Evolutionary conservation across 345 rosid species (phyloP).

Genomic region (Limnanthes douglasii): DNA sequence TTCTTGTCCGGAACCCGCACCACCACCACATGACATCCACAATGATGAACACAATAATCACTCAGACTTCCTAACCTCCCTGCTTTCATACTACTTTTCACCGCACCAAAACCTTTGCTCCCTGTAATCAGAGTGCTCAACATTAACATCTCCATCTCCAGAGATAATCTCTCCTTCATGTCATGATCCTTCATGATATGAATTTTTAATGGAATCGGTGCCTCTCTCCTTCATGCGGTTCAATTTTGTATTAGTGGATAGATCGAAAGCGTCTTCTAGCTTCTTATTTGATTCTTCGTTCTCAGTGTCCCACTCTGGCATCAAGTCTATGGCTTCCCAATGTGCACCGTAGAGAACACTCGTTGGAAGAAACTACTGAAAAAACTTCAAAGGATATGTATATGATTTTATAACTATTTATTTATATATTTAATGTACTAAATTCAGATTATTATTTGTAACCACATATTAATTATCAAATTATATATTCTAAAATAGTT

Average conservation of each 20-base stretch:
- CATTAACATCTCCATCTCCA: slow-evolving; percentile 47
- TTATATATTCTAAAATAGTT: too few species aligned
- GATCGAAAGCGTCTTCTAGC: slow-evolving; percentile 36
- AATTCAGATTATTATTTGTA: too few species aligned
- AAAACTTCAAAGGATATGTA: too few species aligned
- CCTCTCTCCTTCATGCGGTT: slow-evolving; percentile 33
- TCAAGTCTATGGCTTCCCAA: slow-evolving; percentile 37
- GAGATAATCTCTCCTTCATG: slow-evolving; percentile 52
- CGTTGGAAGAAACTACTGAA: too few species aligned
- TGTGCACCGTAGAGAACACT: slow-evolving; percentile 48
- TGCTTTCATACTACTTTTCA: slow-evolving; percentile 12
- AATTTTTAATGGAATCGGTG: slow-evolving; percentile 32
- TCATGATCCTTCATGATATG: slow-evolving; percentile 53
- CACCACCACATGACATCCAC: slow-evolving; percentile 46
- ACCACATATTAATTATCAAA: too few species aligned
- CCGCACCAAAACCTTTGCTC: slow-evolving; percentile 46
- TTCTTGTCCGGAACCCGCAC: slow-evolving; percentile 34
- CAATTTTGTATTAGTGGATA: slow-evolving; percentile 26
- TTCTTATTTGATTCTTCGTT: slow-evolving; percentile 16
- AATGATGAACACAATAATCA: slow-evolving; percentile 51
- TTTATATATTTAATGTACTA: too few species aligned
- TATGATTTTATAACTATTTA: too few species aligned
- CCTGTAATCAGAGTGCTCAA: slow-evolving; percentile 36
- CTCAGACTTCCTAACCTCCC: slow-evolving; percentile 46
- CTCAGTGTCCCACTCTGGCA: not conserved